Conservation (phyloP, 2,329 filamentous ascomycete genomes). For the Leptographium procerum region DNA sequence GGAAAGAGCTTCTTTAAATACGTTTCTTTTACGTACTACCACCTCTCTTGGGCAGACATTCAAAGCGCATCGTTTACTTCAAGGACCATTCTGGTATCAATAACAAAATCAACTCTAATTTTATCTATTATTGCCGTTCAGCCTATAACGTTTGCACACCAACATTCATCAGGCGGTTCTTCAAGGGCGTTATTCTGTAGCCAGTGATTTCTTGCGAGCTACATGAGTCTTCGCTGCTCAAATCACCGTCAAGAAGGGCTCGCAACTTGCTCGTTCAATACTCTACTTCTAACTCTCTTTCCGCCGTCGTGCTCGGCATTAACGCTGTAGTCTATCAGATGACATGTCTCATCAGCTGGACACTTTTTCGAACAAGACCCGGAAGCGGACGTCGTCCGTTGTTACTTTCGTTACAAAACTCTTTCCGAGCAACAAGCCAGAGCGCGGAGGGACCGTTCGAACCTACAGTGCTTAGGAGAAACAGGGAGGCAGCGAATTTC, state of each 20-base stretch:
- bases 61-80: too few species aligned
- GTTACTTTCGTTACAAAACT: slow-evolving; percentile 28
- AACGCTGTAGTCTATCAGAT: background rate
- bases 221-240: too few species aligned
- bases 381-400: slow-evolving; percentile 5
- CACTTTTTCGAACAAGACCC: background rate
- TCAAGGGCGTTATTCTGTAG: too few species aligned
- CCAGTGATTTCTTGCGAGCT: too few species aligned
- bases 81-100: too few species aligned
- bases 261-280: background rate
- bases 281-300: background rate
- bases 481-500: background rate
- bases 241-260: background rate
- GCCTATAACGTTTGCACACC: too few species aligned
- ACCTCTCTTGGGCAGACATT: too few species aligned
- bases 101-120: too few species aligned
- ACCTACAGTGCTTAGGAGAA: slow-evolving; percentile 10
- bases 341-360: background rate
- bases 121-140: too few species aligned
- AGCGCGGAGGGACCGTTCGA: slow-evolving; percentile 37
- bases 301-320: background rate
- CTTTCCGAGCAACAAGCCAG: slow-evolving; percentile 36
- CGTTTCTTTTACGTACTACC: background rate
- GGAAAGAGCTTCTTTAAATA: background rate
- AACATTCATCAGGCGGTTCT: too few species aligned